phyloP scores from a whole-genome alignment of 345 rosid species.

The Brassica cretica region DNA sequence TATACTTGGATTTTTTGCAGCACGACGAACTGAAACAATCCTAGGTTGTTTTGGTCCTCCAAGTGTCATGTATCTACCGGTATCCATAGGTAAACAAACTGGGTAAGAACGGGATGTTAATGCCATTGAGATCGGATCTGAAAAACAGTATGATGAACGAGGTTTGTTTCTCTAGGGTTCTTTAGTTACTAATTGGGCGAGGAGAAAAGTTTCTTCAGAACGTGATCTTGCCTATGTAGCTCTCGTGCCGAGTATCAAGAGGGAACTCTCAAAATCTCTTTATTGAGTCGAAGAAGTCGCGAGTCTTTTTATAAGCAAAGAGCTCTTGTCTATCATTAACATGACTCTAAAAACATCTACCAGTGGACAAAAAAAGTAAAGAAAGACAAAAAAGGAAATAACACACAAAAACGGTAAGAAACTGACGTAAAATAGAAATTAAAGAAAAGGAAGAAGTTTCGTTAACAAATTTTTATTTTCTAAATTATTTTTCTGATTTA shows the following conservation, averaged over 20 bases:
- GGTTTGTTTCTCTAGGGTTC: neutral
- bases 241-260: neutral
- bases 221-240: neutral
- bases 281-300: neutral
- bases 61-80: neutral
- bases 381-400: neutral
- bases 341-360: neutral
- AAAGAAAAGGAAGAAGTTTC: neutral
- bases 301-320: neutral
- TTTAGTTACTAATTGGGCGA: neutral
- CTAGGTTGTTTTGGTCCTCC: neutral
- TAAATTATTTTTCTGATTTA: too few relatives aligned
- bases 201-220: neutral
- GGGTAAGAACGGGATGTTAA: neutral
- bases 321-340: neutral
- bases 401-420: neutral
- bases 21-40: neutral
- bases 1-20: neutral
- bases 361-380: neutral
- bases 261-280: neutral
- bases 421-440: neutral
- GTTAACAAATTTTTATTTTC: too few relatives aligned
- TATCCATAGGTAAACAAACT: neutral
- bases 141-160: neutral
- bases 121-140: neutral